Conservation (phyloP, 2,329 filamentous ascomycete genomes). For the Cylindrodendrum hubeiense region DNA sequence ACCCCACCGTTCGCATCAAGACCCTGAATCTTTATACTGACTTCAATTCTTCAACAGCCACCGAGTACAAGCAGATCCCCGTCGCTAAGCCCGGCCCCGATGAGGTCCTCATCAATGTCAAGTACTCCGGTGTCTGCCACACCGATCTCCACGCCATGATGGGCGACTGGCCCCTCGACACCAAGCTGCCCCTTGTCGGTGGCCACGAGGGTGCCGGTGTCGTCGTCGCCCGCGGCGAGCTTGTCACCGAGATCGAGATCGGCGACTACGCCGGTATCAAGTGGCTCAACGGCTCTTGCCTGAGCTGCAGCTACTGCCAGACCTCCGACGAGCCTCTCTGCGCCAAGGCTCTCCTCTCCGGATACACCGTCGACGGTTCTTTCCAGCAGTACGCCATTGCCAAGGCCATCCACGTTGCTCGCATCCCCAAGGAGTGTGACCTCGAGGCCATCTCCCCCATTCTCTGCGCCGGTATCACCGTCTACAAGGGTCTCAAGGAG, state of each 20-base stretch:
- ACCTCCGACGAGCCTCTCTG: constrained; percentile 87
- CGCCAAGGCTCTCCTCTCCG: constrained; percentile 79
- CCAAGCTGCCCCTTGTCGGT: constrained; percentile 87
- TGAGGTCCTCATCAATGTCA: constrained; percentile 92
- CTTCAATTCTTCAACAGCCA: constrained; percentile 55
- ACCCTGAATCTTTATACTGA: constrained; percentile 29
- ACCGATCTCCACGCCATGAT: constrained; percentile 85
- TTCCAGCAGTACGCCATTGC: constrained; percentile 95
- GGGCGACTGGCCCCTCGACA: constrained; percentile 89
- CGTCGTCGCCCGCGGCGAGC: constrained; percentile 82
- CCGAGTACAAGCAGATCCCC: constrained; percentile 83
- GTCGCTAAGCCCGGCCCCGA: constrained; percentile 86
- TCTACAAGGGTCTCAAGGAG: constrained; percentile 93
- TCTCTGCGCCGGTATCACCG: constrained; percentile 87
- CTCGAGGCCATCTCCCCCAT: constrained; percentile 85
- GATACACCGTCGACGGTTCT: constrained; percentile 91
- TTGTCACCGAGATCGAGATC: constrained; percentile 82
- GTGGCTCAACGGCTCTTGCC: constrained; percentile 92
- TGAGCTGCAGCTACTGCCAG: constrained; percentile 87
- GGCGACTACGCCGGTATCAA: constrained; percentile 91
- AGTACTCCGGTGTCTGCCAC: constrained; percentile 92
- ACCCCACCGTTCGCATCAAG: constrained; percentile 32
- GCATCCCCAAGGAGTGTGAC: constrained; percentile 80
- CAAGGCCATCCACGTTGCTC: constrained; percentile 87
- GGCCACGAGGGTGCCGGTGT: constrained; percentile 85